Evolutionary conservation across 371 early-diverging fungal species (phyloP).

Genomic region (Mucor circinelloides): DNA sequence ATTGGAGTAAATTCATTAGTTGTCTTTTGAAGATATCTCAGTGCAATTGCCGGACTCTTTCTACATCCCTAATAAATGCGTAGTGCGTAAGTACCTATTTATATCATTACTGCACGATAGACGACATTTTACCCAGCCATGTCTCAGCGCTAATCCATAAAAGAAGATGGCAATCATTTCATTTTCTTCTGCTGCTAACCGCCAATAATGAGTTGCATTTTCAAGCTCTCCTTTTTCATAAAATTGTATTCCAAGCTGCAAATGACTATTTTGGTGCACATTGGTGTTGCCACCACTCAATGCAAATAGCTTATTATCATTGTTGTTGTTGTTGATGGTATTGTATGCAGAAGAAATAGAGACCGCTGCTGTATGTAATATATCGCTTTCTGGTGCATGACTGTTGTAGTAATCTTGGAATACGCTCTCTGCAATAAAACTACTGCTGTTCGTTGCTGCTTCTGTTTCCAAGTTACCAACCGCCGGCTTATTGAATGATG

Average conservation of each 20-base stretch:
- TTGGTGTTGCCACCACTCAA: background rate
- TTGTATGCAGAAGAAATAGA: constrained; percentile 10
- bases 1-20: constrained; percentile 66
- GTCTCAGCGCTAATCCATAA: constrained; percentile 85
- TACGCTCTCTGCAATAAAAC: background rate
- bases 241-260: constrained; percentile 5
- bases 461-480: background rate
- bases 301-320: background rate
- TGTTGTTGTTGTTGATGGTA: background rate
- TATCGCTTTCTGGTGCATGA: background rate
- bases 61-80: constrained; percentile 52
- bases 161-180: constrained; percentile 81
- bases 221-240: constrained; percentile 56
- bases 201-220: constrained; percentile 78
- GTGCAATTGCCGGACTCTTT: constrained; percentile 59
- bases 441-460: background rate
- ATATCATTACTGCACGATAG: background rate
- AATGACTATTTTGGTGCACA: background rate
- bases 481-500: background rate
- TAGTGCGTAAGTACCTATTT: background rate
- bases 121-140: constrained; percentile 69
- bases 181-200: constrained; percentile 70
- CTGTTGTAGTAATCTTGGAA: background rate
- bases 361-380: constrained; percentile 14
- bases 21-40: constrained; percentile 77